Conservation (phyloP, 495 filamentous ascomycete genomes). For the Aspergillus nanangensis region DNA sequence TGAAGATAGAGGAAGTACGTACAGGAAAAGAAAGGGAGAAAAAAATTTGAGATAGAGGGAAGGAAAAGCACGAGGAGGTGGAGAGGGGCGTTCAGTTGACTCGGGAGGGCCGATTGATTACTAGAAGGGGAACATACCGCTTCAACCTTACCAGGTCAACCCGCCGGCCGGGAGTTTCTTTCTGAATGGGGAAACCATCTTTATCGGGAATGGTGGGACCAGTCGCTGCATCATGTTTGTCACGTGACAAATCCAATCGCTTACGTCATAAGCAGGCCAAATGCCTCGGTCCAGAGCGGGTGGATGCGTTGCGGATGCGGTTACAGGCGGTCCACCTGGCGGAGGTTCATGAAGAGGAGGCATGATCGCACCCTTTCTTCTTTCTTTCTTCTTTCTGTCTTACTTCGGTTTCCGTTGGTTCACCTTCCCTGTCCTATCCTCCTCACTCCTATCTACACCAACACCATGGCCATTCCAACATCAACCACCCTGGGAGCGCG, state of each 20-base stretch:
- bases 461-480: background rate
- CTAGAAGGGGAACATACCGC: too few species aligned
- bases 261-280: constrained; percentile 1
- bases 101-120: too few species aligned
- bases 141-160: too few species aligned
- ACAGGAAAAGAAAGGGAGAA: background rate
- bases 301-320: too few species aligned
- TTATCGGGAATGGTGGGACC: background rate
- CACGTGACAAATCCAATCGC: too few species aligned
- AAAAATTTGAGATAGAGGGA: background rate
- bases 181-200: constrained; percentile 22
- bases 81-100: constrained; percentile 15
- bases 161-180: too few species aligned
- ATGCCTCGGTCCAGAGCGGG: constrained; percentile 6
- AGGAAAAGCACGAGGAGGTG: constrained; percentile 8
- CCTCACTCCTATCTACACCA: background rate
- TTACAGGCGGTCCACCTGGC: constrained; percentile 8
- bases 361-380: too few species aligned
- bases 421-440: background rate
- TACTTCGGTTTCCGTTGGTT: background rate
- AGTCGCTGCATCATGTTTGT: background rate
- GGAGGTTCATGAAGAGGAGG: too few species aligned
- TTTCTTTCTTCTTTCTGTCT: background rate
- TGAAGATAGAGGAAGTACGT: background rate
- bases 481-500: background rate